phyloP scores from a whole-genome alignment of 352 stramenopile species.

The Phytophthora pini region DNA sequence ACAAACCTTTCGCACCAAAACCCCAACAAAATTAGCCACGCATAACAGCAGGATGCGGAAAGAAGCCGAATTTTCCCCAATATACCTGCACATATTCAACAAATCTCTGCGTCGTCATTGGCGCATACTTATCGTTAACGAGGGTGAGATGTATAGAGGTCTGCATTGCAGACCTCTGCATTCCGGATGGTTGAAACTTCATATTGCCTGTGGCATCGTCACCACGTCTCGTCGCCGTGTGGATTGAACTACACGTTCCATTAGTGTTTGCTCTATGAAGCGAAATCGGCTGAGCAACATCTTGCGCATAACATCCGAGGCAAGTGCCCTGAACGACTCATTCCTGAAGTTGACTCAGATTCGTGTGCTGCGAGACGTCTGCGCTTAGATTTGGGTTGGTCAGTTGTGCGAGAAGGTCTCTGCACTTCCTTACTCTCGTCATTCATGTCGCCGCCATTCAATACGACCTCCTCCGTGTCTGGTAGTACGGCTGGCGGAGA shows the following conservation, averaged over 20 bases:
- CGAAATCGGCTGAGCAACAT: not conserved
- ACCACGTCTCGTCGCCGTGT: not conserved
- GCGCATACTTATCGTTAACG: slow-evolving; percentile 10
- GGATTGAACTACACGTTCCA: not conserved
- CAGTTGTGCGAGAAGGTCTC: not conserved
- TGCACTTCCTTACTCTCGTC: too few species aligned
- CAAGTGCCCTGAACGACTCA: not conserved
- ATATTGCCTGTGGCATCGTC: not conserved
- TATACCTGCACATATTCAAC: slow-evolving; percentile 11
- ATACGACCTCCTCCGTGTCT: too few species aligned
- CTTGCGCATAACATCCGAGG: not conserved
- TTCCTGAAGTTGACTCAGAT: not conserved
- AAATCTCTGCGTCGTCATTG: slow-evolving; percentile 7
- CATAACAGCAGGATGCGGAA: too few species aligned
- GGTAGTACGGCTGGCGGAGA: too few species aligned
- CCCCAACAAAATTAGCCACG: slow-evolving; percentile 9
- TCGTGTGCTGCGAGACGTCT: not conserved
- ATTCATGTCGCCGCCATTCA: too few species aligned
- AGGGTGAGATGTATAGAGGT: not conserved
- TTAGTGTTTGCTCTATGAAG: not conserved
- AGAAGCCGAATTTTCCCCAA: too few species aligned
- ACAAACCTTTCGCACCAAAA: slow-evolving; percentile 10
- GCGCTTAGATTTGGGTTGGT: not conserved
- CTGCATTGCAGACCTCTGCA: not conserved
- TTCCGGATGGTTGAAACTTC: not conserved